Percentiles rank a stretch among this genome's conserved stretches.
These are phyloP conservation scores for Suhomyces bokatorum DNA, from an alignment of 1,139 yeast genomes.

Conservation along the genomic window DNA sequence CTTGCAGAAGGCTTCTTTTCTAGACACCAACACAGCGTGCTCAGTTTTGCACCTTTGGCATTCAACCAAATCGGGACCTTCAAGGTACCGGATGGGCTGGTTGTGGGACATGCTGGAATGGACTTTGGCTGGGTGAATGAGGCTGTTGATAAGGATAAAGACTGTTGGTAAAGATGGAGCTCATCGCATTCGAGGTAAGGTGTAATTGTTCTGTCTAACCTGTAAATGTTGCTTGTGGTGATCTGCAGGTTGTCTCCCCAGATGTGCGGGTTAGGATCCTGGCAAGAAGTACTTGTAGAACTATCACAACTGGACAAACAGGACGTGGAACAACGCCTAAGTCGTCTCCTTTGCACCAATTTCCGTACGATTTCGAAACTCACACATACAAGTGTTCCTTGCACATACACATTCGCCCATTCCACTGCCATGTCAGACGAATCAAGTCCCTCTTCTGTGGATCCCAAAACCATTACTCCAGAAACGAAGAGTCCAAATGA, in stretches of 20 bases:
- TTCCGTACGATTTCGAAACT: no score
- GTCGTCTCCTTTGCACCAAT: no score
- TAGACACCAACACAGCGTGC: constrained; percentile 49
- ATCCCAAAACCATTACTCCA: neutral
- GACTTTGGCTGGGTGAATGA: neutral
- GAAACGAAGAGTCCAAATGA: neutral
- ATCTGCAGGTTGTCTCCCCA: neutral
- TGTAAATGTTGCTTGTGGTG: constrained; percentile 2
- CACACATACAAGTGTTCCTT: neutral
- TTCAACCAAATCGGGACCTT: constrained; percentile 5
- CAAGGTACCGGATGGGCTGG: constrained; percentile 23
- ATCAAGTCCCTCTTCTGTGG: neutral
- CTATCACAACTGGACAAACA: neutral
- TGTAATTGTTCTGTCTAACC: neutral
- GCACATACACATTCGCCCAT: no score
- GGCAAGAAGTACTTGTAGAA: neutral
- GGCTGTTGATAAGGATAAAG: neutral
- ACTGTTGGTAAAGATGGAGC: neutral
- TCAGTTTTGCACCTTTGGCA: constrained; percentile 56
- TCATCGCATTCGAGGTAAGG: constrained; percentile 7
- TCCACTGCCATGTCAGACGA: neutral
- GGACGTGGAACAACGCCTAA: no score
- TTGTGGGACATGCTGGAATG: constrained; percentile 9
- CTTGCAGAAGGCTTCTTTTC: constrained; percentile 72
- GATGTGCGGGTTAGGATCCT: neutral